Base-by-base conservation (phyloP, 2,329 filamentous ascomycete genomes). In the Coniochaeta sp. region DNA sequence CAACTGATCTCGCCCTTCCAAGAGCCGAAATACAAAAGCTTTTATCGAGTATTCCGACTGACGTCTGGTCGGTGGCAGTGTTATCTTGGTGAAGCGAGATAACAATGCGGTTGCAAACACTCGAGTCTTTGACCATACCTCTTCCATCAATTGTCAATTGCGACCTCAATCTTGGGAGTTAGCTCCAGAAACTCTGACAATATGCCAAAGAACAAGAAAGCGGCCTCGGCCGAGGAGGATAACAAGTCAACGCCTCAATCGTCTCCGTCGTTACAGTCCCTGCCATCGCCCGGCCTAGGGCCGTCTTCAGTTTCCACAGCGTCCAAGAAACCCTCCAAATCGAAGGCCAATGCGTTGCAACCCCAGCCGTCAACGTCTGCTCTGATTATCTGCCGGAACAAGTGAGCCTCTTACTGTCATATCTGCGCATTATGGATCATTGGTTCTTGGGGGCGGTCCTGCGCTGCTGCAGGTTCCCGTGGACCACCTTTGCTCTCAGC, bases 351-450 rank as follows among this genome's bases (percentile, higher is more conserved):
- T 40, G 42, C 54, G 7, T 32, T 58, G 3, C 34, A 54, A 22
- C 59, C 56, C 30, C 60, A 59, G 50, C 61, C 60, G 3, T 58
- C 61, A 3, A 57, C 62, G 36, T 59, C 63, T 50, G 62, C 64
- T 26, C 62, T 68, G 30, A 64, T 65, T 42, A 67, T 68, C 26
- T 68, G 65, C 58, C 64, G 67, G 42, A 68, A 68, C 55, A 68
- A 68, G 67, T 67, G 61, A 57, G 55, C 55, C n/a, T 19, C 12
- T 19, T 3, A 16, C 36, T 40, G 26, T 34, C 36, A 22, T 6
- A 3, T 38, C 26, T 22, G n/a, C 24, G 34, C 9, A 17, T 38
- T 22, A 56, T 7, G 26, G 28, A 22, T 7, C 30, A 52, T 28
- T 52, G 22, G 24, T n/a, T 17, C 12, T 17, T n/a, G 16, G n/a